Base-by-base conservation (phyloP, 768 basidiomycete genomes). In the Hericium coralloides region DNA sequence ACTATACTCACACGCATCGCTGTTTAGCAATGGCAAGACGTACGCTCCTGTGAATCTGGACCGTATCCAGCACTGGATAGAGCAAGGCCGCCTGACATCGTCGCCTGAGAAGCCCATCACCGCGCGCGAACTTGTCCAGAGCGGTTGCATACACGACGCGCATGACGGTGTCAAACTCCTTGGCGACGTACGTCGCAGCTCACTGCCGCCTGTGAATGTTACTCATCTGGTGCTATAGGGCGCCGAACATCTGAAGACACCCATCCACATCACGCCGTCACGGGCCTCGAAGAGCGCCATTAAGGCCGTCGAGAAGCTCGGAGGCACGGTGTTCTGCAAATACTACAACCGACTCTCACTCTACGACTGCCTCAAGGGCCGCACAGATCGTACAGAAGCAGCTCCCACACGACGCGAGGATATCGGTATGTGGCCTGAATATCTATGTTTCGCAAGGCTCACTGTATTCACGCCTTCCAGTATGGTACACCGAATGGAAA, bases 101-200 rank as follows among this genome's bases (percentile, higher is more conserved):
- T 83, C 88, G 0, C 85, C 84, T 12, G 83, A 86, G 53, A 78
- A 82, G 45, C 89, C 93, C 4, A 98, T 99, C 54, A 97, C 93
- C 20, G 92, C 92, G 43, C 82, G 79, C 37, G 88, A 93, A 60
- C 72, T 98, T 25, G 74, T 95, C n/a, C 70, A 85, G 56, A 93
- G 90, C 60, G 89, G 92, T 0, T 92, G 92, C 63, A 74, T 98
- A 14, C 95, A 98, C 69, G 79, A 92, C 55, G 86, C 84, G 2
- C 85, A 90, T 63, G 89, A 93, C 60, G 97, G 97, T 3, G 81
- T 98, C 52, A 99, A 98, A 73, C 74, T 99, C 23, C 74, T 98
- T 36, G 92, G 87, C 55, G 84, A 87, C 64, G 92, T 93, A 61
- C 55, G 83, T 74, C 31, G 25, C 22, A 22, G 50, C 15, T 20